Percentiles rank a stretch among this genome's conserved stretches.
These are phyloP conservation scores for Lathyrus sativus DNA, from an alignment of 306 rosid species.

Conservation along the genomic window DNA sequence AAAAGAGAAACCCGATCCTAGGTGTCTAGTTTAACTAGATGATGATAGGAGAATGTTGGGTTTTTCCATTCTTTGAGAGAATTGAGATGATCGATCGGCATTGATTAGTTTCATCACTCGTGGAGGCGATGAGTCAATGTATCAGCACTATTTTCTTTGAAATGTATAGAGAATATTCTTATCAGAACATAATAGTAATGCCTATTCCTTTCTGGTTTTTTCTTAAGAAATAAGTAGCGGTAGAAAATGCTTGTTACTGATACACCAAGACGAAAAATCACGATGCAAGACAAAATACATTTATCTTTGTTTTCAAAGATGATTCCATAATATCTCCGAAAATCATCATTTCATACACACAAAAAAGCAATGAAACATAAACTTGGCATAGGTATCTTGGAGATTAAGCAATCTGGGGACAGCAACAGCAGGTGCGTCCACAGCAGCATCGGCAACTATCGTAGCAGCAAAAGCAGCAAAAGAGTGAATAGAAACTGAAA, in stretches of 20 bases:
- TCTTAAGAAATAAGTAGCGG: conserved; percentile 11
- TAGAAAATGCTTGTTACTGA: conserved; percentile 11
- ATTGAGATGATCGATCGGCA: conserved; percentile 24
- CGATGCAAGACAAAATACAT: not conserved
- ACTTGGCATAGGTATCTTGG: not conserved
- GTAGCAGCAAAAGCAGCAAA: not conserved
- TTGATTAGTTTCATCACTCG: conserved; percentile 21
- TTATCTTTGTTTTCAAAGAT: conserved; percentile 17
- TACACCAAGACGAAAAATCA: not conserved
- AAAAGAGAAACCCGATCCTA: conserved; percentile 88
- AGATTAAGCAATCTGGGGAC: conserved; percentile 41
- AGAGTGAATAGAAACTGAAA: not conserved
- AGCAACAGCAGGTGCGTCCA: conserved; percentile 36
- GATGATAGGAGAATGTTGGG: conserved; percentile 26
- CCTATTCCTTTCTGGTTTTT: conserved; percentile 33
- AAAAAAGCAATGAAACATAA: conserved; percentile 21
- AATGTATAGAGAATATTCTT: conserved; percentile 37
- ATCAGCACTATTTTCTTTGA: conserved; percentile 28
- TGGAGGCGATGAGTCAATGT: conserved; percentile 30
- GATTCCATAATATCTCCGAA: conserved; percentile 7
- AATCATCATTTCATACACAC: conserved; percentile 24
- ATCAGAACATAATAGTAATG: conserved; percentile 5
- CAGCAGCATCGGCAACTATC: not conserved
- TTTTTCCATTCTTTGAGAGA: conserved; percentile 43
- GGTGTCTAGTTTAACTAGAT: conserved; percentile 28